A percentile compares a stretch with the other conserved stretches of the same genome.
phyloP scores from a whole-genome alignment of 805 yeast species.

The Saccharomycopsis fibuligera region DNA sequence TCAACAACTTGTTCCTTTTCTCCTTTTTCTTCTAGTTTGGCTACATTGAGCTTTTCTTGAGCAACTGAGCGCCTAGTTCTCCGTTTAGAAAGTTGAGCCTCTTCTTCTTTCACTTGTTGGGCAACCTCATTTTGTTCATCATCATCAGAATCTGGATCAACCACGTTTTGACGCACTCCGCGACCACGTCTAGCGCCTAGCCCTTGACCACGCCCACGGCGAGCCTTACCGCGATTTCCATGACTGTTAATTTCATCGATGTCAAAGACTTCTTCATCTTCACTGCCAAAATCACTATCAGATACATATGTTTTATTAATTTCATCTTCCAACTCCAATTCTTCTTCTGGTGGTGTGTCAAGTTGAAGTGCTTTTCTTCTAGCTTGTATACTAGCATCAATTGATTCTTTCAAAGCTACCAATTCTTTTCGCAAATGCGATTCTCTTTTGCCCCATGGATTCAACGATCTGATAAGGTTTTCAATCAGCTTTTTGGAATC shows the following conservation, averaged over 20 bases:
- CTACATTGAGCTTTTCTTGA: background rate
- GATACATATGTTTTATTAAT: slow-evolving; percentile 6
- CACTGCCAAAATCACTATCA: slow-evolving; percentile 8
- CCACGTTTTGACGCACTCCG: background rate
- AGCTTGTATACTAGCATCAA: slow-evolving; percentile 49
- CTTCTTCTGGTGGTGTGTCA: slow-evolving; percentile 38
- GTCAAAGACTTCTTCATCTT: slow-evolving; percentile 5
- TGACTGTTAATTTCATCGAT: slow-evolving; percentile 3
- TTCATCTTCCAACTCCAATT: slow-evolving; percentile 34
- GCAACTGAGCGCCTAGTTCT: slow-evolving; percentile 28
- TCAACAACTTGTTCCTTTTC: slow-evolving; percentile 34
- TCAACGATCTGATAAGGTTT: slow-evolving; percentile 55
- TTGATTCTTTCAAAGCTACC: slow-evolving; percentile 42
- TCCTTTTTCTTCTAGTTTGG: slow-evolving; percentile 21
- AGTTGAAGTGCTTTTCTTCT: slow-evolving; percentile 49
- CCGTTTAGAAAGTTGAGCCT: slow-evolving; percentile 23
- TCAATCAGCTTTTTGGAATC: slow-evolving; percentile 57
- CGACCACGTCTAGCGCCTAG: too few species aligned
- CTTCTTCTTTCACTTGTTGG: slow-evolving; percentile 36
- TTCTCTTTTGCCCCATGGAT: slow-evolving; percentile 72
- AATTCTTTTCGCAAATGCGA: slow-evolving; percentile 58
- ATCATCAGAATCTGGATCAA: slow-evolving; percentile 26
- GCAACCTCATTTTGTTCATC: slow-evolving; percentile 31
- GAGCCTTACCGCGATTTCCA: too few species aligned
- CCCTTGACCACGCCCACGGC: too few species aligned